Evolutionary conservation across 1,284 basidiomycete species (phyloP).

Genomic region (Apiotrichum gamsii): DNA sequence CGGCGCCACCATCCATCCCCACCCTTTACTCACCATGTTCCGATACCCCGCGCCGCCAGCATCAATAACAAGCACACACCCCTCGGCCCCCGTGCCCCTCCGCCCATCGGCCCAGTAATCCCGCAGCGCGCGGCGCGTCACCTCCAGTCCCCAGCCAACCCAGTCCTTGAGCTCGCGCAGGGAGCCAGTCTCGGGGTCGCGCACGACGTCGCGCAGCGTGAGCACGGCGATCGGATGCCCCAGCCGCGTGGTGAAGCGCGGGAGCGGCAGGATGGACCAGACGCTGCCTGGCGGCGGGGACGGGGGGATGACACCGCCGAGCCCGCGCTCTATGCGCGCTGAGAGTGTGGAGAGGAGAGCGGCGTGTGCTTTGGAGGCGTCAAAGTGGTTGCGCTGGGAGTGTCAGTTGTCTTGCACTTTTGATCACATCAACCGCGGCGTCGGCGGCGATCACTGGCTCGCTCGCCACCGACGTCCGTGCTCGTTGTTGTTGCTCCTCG

Average conservation of each 20-base stretch:
- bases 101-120: conserved; percentile 34
- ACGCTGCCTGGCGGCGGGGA: conserved; percentile 22
- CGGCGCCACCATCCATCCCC: too few species aligned
- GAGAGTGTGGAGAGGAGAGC: conserved; percentile 23
- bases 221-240: conserved; percentile 41
- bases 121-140: conserved; percentile 28
- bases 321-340: conserved; percentile 20
- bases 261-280: conserved; percentile 36
- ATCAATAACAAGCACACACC: conserved; percentile 41
- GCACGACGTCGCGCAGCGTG: conserved; percentile 27
- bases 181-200: conserved; percentile 30
- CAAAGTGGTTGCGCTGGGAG: conserved; percentile 33
- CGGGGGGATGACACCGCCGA: conserved; percentile 29
- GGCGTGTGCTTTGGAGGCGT: conserved; percentile 25
- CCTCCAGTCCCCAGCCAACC: conserved; percentile 43
- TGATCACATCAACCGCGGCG: too few species aligned
- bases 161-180: conserved; percentile 40
- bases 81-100: conserved; percentile 29
- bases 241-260: conserved; percentile 27
- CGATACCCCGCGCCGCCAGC: conserved; percentile 41
- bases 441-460: too few species aligned
- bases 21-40: conserved; percentile 37
- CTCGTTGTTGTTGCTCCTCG: too few species aligned
- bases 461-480: too few species aligned
- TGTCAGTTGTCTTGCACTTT: too few species aligned